These are phyloP conservation scores for Ogataea pignaliae DNA, from an alignment of 805 yeast species.

Conservation along the genomic window DNA sequence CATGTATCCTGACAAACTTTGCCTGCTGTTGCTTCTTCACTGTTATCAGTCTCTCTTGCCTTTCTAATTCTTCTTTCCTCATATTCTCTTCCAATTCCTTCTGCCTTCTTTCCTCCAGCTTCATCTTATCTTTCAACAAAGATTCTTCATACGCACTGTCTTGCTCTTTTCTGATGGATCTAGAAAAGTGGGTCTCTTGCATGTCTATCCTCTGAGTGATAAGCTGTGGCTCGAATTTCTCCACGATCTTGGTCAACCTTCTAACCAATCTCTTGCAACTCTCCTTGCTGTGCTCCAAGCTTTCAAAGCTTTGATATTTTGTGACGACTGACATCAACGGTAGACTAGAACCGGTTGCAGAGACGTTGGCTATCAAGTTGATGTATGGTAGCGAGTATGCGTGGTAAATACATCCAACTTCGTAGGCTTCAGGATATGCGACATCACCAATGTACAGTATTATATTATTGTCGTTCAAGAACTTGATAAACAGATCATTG, in stretches of 20 bases:
- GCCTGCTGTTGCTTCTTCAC: constrained; percentile 15
- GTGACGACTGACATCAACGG: constrained; percentile 48
- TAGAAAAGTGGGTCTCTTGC: constrained; percentile 52
- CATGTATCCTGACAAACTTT: constrained; percentile 18
- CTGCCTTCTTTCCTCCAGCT: constrained; percentile 41
- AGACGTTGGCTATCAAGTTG: constrained; percentile 50
- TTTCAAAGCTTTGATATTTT: constrained; percentile 34
- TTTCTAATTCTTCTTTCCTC: constrained; percentile 11
- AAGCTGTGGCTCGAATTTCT: constrained; percentile 59
- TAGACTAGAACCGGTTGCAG: constrained; percentile 43
- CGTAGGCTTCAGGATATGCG: constrained; percentile 59
- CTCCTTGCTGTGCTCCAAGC: constrained; percentile 7
- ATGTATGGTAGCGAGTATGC: constrained; percentile 54
- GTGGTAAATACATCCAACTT: constrained; percentile 53
- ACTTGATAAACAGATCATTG: constrained; percentile 39
- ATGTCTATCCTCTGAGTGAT: constrained; percentile 55
- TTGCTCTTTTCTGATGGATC: constrained; percentile 58
- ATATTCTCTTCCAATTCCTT: constrained; percentile 20
- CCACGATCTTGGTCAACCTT: constrained; percentile 38
- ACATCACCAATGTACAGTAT: constrained; percentile 63
- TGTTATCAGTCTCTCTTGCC: constrained; percentile 13
- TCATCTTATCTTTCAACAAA: constrained; percentile 49
- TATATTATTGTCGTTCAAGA: constrained; percentile 38
- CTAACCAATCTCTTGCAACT: constrained; percentile 28
- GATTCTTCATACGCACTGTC: constrained; percentile 64